Evolutionary conservation across 2,329 filamentous ascomycete species (phyloP).

Genomic region (Xylariaceae sp.): DNA sequence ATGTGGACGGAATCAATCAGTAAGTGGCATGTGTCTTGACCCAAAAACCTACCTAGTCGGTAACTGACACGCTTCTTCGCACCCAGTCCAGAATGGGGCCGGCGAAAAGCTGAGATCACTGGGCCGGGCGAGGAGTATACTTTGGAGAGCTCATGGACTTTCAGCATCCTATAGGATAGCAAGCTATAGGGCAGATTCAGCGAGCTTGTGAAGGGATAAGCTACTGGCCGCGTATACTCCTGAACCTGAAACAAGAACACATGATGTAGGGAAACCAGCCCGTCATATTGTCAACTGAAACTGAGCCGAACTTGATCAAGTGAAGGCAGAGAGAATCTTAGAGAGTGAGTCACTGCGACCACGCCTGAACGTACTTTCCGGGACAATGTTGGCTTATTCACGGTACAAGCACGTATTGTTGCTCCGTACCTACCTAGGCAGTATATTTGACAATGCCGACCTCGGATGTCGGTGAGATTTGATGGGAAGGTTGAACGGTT

Average conservation of each 20-base stretch:
- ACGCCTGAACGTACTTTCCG: no score
- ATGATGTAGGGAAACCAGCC: neutral
- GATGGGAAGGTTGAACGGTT: no score
- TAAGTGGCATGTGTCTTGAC: slow-evolving; percentile 26
- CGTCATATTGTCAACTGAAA: slow-evolving; percentile 9
- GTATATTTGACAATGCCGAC: no score
- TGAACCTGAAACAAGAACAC: slow-evolving; percentile 2
- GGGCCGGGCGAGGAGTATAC: slow-evolving; percentile 37
- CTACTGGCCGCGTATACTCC: neutral
- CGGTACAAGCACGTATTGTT: no score
- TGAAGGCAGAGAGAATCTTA: no score
- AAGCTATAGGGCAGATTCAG: neutral
- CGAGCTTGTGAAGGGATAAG: neutral
- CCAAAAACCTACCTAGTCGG: neutral
- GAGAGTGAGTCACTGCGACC: no score
- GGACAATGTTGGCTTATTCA: no score
- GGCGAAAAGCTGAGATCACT: slow-evolving; percentile 36
- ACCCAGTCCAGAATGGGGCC: slow-evolving; percentile 40
- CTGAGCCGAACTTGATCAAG: neutral
- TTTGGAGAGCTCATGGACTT: slow-evolving; percentile 43
- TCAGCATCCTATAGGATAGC: slow-evolving; percentile 27
- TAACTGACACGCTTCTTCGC: slow-evolving; percentile 17
- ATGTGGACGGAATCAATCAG: slow-evolving; percentile 72
- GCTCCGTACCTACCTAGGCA: no score
- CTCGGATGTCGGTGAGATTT: no score